These are phyloP conservation scores for Fonsecaea pugnacius DNA, from an alignment of 2,329 filamentous ascomycete species.

Conservation along the genomic window DNA sequence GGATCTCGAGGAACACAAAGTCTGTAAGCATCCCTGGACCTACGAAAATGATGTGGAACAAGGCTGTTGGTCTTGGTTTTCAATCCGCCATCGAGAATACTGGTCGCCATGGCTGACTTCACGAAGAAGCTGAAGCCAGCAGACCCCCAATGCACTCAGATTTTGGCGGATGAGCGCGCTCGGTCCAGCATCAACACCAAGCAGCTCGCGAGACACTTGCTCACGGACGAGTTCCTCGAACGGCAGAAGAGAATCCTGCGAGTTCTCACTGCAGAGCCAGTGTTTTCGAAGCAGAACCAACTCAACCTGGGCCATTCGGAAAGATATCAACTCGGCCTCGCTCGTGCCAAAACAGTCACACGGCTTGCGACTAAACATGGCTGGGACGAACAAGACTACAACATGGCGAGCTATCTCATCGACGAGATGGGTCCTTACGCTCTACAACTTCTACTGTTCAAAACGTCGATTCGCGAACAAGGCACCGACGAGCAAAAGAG, in stretches of 20 bases:
- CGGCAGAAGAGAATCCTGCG: conserved; percentile 54
- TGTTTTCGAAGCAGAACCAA: conserved; percentile 57
- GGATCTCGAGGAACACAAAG: too few relatives aligned
- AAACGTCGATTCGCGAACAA: conserved; percentile 57
- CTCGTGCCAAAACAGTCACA: conserved; percentile 56
- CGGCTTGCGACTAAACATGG: conserved; percentile 51
- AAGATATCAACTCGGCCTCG: conserved; percentile 58
- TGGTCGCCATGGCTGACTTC: conserved; percentile 48
- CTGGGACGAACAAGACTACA: conserved; percentile 57
- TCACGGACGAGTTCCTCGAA: conserved; percentile 55
- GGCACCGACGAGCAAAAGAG: conserved; percentile 53
- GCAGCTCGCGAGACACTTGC: conserved; percentile 53
- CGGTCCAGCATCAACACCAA: conserved; percentile 51
- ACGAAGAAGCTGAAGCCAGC: conserved; percentile 55
- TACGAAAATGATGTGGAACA: too few relatives aligned
- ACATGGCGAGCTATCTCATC: conserved; percentile 57
- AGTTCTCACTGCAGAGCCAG: conserved; percentile 52
- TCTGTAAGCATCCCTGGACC: too few relatives aligned
- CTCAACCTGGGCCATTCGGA: conserved; percentile 58
- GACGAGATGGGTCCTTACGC: conserved; percentile 59
- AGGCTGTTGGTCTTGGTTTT: too few relatives aligned
- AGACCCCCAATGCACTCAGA: conserved; percentile 51
- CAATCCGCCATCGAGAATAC: too few relatives aligned
- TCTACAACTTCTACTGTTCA: conserved; percentile 58
- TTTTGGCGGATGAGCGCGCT: conserved; percentile 52